These are phyloP conservation scores for Ceratobasidium sp. DNA, from an alignment of 1,284 basidiomycete genomes.

Conservation along the genomic window DNA sequence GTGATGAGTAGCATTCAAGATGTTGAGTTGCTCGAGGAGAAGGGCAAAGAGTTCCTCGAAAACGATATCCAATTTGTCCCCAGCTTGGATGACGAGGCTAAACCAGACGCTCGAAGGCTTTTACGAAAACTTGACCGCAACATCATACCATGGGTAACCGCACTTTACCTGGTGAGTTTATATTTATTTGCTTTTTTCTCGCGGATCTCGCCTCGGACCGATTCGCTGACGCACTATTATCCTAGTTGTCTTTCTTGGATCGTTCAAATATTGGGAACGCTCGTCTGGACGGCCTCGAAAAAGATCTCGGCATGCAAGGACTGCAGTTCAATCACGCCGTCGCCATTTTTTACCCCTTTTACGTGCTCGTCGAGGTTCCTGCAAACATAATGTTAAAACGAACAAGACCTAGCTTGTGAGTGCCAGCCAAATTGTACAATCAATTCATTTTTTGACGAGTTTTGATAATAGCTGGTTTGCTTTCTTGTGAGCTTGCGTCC, in stretches of 20 bases:
- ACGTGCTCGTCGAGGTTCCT: conserved; percentile 57
- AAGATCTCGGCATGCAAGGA: conserved; percentile 45
- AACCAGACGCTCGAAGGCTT: not conserved
- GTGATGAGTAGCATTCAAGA: not conserved
- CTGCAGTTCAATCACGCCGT: conserved; percentile 58
- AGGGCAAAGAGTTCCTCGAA: not conserved
- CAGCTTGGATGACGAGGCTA: not conserved
- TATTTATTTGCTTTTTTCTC: not conserved
- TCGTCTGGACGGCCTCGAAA: conserved; percentile 46
- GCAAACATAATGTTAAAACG: conserved; percentile 67
- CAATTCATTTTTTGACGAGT: not conserved
- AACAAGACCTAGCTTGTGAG: conserved; percentile 68
- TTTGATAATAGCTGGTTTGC: conserved; percentile 26
- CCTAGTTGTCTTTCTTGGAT: conserved; percentile 58
- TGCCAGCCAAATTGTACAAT: conserved; percentile 63
- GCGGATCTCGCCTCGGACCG: not conserved
- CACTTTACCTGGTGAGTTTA: conserved; percentile 72
- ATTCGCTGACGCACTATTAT: not conserved
- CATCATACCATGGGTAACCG: conserved; percentile 54
- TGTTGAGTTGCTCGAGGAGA: not conserved
- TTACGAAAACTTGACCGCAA: conserved; percentile 42
- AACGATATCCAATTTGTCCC: conserved; percentile 12
- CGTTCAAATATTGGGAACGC: conserved; percentile 80
- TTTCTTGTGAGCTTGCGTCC: conserved; percentile 6
- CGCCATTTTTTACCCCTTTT: conserved; percentile 72